Base-by-base conservation (phyloP, 192 early-diverging fungal genomes). In the Backusella luteola region DNA sequence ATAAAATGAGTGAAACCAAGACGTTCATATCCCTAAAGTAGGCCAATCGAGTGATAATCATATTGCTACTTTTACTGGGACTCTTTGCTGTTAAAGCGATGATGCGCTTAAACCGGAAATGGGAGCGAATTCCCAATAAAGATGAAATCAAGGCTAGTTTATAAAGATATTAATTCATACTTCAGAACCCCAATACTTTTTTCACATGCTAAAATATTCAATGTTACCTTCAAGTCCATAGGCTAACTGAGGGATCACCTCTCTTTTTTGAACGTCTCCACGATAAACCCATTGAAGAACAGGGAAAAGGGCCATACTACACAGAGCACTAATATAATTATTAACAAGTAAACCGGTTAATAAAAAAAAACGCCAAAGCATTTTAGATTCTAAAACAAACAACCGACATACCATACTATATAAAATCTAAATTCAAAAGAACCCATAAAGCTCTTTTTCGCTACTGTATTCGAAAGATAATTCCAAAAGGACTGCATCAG, bases 401-500 rank as follows among this genome's bases (percentile, higher is more conserved):
- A 6, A 14, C 4, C 9, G 9, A 12, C 36, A 49, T 73, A 79
- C 81, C 74, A 80, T 11, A 73, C 49, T 34, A 83, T 70, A 71
- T 83, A 76, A 42, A 76, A 34, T 44, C 66, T 73, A 63, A 80
- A 83, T 76, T 83, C 81, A 26, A 35, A 69, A 34, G 74, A 77
- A 66, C 78, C 46, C 75, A 83, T 83, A 12, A 83, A 80, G n/a
- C 74, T 74, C 17, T 46, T 39, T 39, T 73, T 74, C 5, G 75
- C 79, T 32, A 83, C 76, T n/a, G 75, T 73, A 63, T 76, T 74
- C 1, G 75, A 74, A 9, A 80, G 71, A 68, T 83, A 83, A 71
- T 79, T 77, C 81, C 81, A 83, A 46, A 83, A 83, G 19, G 78
- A 80, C 66, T 83, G 81, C 36, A 83, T 67, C 29, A 83, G 52